Evolutionary conservation across 1,284 basidiomycete species (phyloP), one percentile per base, ranked within the genome.

Genomic region (Phylloporus sp.): DNA sequence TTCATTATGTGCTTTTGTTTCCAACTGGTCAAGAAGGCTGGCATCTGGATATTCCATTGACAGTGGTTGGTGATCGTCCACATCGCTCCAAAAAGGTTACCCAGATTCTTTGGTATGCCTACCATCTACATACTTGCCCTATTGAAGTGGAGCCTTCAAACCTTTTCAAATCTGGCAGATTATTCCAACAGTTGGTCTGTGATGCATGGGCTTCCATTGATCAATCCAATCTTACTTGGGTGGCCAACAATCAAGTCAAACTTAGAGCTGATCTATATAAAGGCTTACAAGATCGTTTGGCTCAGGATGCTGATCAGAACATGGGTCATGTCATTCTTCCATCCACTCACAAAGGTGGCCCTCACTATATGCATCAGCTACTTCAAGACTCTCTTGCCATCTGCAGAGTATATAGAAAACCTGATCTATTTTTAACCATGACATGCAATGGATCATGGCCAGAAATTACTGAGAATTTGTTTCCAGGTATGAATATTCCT

Each of bases 1-100:
- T 83, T 0, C 77, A 80, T 24, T 81, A 82, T 76, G 74, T 79
- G 0, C 68, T 82, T 0, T 65, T 81, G 0, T 83, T 82, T 67
- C 80, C 80, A n/a, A 17, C 44, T 50, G 82, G 78, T 2, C 70
- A 79, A 40, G 56, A 71, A 49, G 82, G 82, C 12, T 58, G 49
- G 57, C 29, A 58, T 66, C 47, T 67, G 6, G 42, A 74, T 1
- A 68, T 82, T 24, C 64, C 56, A 0, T 42, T 71, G 2, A 47
- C 63, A 11, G 1, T 32, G 4, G 2, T 2, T 18, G 7, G 39
- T 60, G 29, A 20, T 0, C 0, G 29, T 13, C 3, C 31, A 20
- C 40, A 52, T 20, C 1, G 3, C 11, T 65, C 56, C 2, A 70
- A 70, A 0, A 65, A 67, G 5, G 53, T 70, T 11, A 72, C 66